These are phyloP conservation scores for Ogataea minuta DNA, from an alignment of 805 yeast genomes.

Conservation along the genomic window DNA sequence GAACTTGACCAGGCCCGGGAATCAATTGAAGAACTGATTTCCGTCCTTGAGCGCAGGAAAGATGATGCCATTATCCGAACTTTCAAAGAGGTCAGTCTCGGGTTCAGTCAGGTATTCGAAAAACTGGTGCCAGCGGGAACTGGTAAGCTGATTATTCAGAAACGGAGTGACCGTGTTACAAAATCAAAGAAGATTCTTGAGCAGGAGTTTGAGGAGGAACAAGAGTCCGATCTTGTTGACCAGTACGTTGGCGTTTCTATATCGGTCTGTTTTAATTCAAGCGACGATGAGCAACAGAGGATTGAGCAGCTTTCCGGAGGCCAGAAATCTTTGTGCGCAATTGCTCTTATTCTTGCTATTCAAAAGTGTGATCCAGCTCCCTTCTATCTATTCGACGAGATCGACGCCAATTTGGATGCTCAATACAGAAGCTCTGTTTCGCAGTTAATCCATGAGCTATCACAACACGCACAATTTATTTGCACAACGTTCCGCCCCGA, in stretches of 20 bases:
- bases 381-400: slow-evolving; percentile 92
- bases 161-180: slow-evolving; percentile 27
- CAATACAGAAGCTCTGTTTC: slow-evolving; percentile 91
- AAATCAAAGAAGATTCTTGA: slow-evolving; percentile 15
- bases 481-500: slow-evolving; percentile 97
- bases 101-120: slow-evolving; percentile 73
- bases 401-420: slow-evolving; percentile 93
- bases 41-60: slow-evolving; percentile 70
- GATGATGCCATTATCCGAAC: slow-evolving; percentile 78
- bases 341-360: slow-evolving; percentile 88
- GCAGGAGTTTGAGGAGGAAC: slow-evolving; percentile 19
- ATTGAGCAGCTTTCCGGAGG: slow-evolving; percentile 96
- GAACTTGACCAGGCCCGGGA: slow-evolving; percentile 69
- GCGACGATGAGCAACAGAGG: slow-evolving; percentile 77
- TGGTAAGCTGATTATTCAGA: slow-evolving; percentile 70
- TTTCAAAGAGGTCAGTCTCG: slow-evolving; percentile 69
- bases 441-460: slow-evolving; percentile 59
- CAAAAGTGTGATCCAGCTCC: slow-evolving; percentile 97
- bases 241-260: slow-evolving; percentile 80
- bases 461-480: slow-evolving; percentile 79
- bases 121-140: slow-evolving; percentile 79
- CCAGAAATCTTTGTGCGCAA: slow-evolving; percentile 94
- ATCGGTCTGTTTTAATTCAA: slow-evolving; percentile 84
- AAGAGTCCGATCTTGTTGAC: slow-evolving; percentile 38
- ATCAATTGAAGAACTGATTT: slow-evolving; percentile 71